A percentile compares a stretch with the other conserved stretches of the same genome.
Evolutionary conservation across 192 early-diverging fungal species (phyloP).

Genomic region (Entomortierella parvispora): DNA sequence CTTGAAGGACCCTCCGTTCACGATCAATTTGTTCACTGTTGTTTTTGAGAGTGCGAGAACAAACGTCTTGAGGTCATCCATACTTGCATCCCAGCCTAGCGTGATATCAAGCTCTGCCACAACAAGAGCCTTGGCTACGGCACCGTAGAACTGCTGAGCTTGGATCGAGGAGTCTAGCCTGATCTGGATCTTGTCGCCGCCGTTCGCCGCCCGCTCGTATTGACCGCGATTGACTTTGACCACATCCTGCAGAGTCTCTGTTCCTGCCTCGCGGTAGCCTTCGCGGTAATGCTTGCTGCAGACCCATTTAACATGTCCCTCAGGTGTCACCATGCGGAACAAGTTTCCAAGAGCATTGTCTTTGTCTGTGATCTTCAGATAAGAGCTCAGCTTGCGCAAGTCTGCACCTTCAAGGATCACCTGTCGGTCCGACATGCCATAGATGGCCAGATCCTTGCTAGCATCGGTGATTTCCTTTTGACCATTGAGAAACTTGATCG

Average conservation of each 20-base stretch:
- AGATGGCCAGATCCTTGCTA: not conserved
- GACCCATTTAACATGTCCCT: conserved; percentile 30
- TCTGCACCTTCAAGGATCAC: conserved; percentile 24
- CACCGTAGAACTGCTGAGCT: conserved; percentile 13
- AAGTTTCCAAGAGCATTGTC: conserved; percentile 12
- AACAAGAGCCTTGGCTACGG: not conserved
- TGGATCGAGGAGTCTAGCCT: not conserved
- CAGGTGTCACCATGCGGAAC: conserved; percentile 9
- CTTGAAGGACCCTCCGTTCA: not conserved
- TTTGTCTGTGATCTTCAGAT: not conserved
- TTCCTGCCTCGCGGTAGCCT: not conserved
- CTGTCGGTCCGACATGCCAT: not conserved
- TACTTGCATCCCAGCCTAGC: conserved; percentile 1
- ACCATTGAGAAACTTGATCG: conserved; percentile 15
- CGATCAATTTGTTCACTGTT: not conserved
- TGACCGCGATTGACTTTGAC: not conserved
- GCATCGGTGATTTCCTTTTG: not conserved
- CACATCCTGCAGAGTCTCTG: not conserved
- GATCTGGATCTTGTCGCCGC: conserved; percentile 2
- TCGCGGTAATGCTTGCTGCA: conserved; percentile 19
- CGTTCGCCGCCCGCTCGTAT: not conserved
- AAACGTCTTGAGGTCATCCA: not conserved
- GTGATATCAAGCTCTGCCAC: not conserved
- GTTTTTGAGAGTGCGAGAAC: not conserved
- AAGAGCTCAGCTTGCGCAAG: conserved; percentile 6